Evolutionary conservation across 2,329 filamentous ascomycete genomes (phyloP).

Genomic region (Stylonectria norvegica): DNA sequence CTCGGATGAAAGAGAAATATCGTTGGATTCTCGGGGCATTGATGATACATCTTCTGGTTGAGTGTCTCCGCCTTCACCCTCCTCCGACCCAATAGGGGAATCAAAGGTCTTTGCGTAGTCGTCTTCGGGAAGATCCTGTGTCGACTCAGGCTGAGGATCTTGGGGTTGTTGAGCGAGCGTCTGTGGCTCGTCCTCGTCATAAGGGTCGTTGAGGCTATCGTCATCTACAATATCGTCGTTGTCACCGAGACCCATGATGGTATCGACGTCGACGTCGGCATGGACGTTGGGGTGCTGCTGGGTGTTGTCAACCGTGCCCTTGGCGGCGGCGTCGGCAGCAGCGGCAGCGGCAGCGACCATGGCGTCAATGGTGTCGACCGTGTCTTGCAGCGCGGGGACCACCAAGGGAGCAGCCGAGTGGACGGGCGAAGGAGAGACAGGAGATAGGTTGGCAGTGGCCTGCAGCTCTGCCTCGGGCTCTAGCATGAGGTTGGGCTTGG

Average conservation of each 20-base stretch:
- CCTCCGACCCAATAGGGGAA: constrained; percentile 41
- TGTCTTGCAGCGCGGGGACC: constrained; percentile 50
- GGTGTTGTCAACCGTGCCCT: constrained; percentile 28
- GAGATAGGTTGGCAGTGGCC: constrained; percentile 52
- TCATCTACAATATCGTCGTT: constrained; percentile 41
- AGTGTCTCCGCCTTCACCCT: constrained; percentile 35
- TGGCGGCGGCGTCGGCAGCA: constrained; percentile 26
- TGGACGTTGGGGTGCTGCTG: too few species aligned
- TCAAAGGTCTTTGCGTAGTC: constrained; percentile 52
- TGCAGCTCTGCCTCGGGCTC: constrained; percentile 43
- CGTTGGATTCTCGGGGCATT: constrained; percentile 41
- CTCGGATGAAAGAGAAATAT: constrained; percentile 40
- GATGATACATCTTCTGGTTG: constrained; percentile 43
- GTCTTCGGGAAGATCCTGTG: constrained; percentile 36
- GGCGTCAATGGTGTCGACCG: constrained; percentile 48
- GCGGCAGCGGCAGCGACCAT: constrained; percentile 39
- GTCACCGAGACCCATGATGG: constrained; percentile 33
- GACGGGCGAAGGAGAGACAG: constrained; percentile 48
- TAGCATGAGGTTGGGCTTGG: constrained; percentile 40
- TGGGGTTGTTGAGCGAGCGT: constrained; percentile 20
- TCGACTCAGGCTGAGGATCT: constrained; percentile 26
- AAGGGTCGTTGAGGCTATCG: constrained; percentile 48
- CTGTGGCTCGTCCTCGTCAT: constrained; percentile 39
- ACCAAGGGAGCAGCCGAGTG: constrained; percentile 45
- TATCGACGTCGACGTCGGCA: constrained; percentile 35